A percentile compares a stretch with the other conserved stretches of the same genome.
phyloP scores from a whole-genome alignment of 805 yeast species.

The Maudiozyma saulgeensis region DNA sequence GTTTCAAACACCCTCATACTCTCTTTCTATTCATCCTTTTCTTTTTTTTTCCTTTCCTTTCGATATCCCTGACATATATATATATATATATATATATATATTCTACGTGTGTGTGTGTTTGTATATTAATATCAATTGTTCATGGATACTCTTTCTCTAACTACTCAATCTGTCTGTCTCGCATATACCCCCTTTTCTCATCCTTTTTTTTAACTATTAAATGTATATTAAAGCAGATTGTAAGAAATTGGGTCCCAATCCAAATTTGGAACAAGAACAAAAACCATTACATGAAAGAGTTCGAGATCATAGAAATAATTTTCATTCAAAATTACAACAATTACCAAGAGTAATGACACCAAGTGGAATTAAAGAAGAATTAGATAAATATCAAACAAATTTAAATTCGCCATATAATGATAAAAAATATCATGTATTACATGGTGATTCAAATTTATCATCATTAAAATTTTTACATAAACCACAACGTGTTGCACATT shows the following conservation, averaged over 20 bases:
- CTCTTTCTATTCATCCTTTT: too few relatives aligned
- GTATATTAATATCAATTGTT: too few relatives aligned
- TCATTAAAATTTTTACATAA: constrained; percentile 23
- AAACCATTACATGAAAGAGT: not conserved
- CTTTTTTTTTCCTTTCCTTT: too few relatives aligned
- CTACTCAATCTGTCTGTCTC: too few relatives aligned
- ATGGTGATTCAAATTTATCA: constrained; percentile 1
- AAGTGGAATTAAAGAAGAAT: not conserved
- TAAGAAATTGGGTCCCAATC: not conserved
- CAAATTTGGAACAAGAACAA: not conserved
- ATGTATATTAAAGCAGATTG: constrained; percentile 11
- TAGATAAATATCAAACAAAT: not conserved
- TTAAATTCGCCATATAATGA: not conserved
- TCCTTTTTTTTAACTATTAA: not conserved
- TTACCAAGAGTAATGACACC: constrained; percentile 2
- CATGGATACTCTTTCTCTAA: too few relatives aligned
- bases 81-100: too few relatives aligned
- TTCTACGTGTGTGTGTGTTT: too few relatives aligned
- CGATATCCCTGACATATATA: too few relatives aligned
- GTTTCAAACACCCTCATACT: too few relatives aligned
- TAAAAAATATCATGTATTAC: not conserved
- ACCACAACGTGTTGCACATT: constrained; percentile 21
- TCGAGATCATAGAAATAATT: not conserved
- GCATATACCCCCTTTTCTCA: too few relatives aligned
- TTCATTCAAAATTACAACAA: not conserved